phyloP scores from a whole-genome alignment of 768 basidiomycete genomes.

The Termitomyces bulborhizus region DNA sequence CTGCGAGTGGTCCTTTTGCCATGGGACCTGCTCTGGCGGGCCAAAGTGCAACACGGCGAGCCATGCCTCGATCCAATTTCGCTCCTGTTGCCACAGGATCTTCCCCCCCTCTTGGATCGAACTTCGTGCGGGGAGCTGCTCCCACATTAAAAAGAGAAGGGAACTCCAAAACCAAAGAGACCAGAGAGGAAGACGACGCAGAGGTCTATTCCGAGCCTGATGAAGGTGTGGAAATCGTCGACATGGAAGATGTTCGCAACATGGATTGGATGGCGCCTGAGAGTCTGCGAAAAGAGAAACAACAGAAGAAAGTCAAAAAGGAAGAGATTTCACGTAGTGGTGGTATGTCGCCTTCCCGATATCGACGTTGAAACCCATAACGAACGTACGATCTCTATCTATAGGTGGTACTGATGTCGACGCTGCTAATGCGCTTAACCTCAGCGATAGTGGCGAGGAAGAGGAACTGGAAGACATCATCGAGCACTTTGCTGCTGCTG shows the following conservation, averaged over 20 bases:
- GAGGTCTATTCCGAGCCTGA: conserved; percentile 85
- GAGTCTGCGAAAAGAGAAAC: conserved; percentile 47
- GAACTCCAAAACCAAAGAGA: conserved; percentile 22
- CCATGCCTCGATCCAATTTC: conserved; percentile 51
- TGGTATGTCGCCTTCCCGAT: conserved; percentile 16
- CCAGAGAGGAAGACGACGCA: conserved; percentile 39
- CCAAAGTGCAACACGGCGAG: conserved; percentile 38
- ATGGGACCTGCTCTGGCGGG: conserved; percentile 76
- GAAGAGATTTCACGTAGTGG: conserved; percentile 29
- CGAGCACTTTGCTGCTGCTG: conserved; percentile 52
- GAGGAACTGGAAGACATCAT: conserved; percentile 75
- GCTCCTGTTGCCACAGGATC: conserved; percentile 36
- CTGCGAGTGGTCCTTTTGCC: conserved; percentile 81
- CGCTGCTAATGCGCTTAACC: conserved; percentile 54
- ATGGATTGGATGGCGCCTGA: conserved; percentile 93
- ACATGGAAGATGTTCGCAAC: conserved; percentile 68
- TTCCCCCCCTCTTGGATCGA: conserved; percentile 38
- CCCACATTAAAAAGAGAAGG: conserved; percentile 43
- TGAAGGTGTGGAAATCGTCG: conserved; percentile 81
- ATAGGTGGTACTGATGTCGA: conserved; percentile 30
- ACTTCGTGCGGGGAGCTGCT: conserved; percentile 42
- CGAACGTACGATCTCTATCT: not conserved
- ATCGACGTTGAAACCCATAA: not conserved
- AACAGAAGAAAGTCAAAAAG: conserved; percentile 34
- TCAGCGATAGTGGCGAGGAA: conserved; percentile 73